Evolutionary conservation across 2,329 filamentous ascomycete genomes (phyloP).

Genomic region (Ascochyta lentis): DNA sequence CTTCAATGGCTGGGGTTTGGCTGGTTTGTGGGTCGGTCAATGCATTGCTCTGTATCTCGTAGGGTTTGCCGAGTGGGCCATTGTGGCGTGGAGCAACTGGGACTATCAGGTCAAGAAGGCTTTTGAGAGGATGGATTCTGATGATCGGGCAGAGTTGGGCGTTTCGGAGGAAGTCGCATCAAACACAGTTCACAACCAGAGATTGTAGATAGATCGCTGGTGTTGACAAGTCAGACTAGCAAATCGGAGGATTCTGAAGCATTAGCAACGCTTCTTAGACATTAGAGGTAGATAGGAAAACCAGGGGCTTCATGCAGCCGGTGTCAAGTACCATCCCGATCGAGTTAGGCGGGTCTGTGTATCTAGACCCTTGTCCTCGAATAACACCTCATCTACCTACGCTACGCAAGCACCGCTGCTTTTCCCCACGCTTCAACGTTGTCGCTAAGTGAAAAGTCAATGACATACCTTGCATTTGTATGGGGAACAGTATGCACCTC

Average conservation of each 20-base stretch:
- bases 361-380: conserved; percentile 30
- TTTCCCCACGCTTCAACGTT: conserved; percentile 26
- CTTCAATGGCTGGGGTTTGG: conserved; percentile 83
- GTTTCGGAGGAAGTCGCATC: conserved; percentile 30
- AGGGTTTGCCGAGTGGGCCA: conserved; percentile 77
- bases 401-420: conserved; percentile 21
- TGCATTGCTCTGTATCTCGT: conserved; percentile 77
- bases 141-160: conserved; percentile 52
- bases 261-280: conserved; percentile 31
- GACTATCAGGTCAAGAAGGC: conserved; percentile 74
- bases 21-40: conserved; percentile 83
- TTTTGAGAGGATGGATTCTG: conserved; percentile 70
- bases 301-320: conserved; percentile 25
- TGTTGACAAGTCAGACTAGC: background rate
- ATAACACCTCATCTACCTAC: conserved; percentile 28
- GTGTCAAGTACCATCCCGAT: conserved; percentile 31
- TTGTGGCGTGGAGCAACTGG: conserved; percentile 81
- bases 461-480: conserved; percentile 15
- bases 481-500: background rate
- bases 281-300: conserved; percentile 35
- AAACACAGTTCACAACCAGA: conserved; percentile 21
- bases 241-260: conserved; percentile 9
- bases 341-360: conserved; percentile 27
- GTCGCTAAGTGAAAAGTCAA: conserved; percentile 7
- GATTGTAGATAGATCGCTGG: conserved; percentile 16